Evolutionary conservation across 1,284 basidiomycete genomes (phyloP), one percentile per base, ranked within the genome.

Genomic region (Cutaneotrichosporon sp.): DNA sequence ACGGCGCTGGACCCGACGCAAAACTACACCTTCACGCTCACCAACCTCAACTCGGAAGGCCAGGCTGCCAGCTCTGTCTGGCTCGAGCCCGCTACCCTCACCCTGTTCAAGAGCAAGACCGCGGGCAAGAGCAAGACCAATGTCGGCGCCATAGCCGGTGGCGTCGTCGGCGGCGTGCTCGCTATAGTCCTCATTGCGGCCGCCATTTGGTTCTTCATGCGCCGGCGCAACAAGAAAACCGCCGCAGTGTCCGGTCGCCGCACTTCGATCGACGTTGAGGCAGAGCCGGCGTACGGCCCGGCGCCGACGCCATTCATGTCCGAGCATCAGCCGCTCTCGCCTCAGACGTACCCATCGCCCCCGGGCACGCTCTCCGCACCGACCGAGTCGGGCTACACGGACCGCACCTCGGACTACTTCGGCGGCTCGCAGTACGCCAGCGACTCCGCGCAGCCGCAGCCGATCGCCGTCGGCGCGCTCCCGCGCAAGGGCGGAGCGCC

Each of bases 371-470:
- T 24, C 14, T 43, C 42, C 1, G 20, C 20, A 22, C 43, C 43
- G 13, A 22, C n/a, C 5, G 43, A 45, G 20, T 45, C 43, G n/a
- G 22, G 43, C 43, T 9, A 20, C 24, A 47, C 45, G 9, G 45
- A 46, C 45, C 45, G 46, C 46, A 47, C 46, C 11, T 47, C 46
- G 24, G 46, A 47, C 10, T 47, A 47, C 46, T 47, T 47, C 22
- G 43, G 43, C 25, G 14, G 14, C 24, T 47, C 46, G 2, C 24
- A 13, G 6, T 24, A 27, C 24, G 24, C 24, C 22, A 25, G 46
- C 24, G 24, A 10, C 8, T 24, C 24, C 27, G 11, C 24, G 3
- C 14, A 16, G 22, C 46, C 46, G 9, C 46, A 27, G 14, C 46
- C 46, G 22, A 14, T 47, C 13, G 22, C 46, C 11, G 46, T 27